A percentile compares a stretch with the other conserved stretches of the same genome.
Evolutionary conservation across 208 protist species (phyloP).

Genomic region (Kentomonas sorsogonicus): DNA sequence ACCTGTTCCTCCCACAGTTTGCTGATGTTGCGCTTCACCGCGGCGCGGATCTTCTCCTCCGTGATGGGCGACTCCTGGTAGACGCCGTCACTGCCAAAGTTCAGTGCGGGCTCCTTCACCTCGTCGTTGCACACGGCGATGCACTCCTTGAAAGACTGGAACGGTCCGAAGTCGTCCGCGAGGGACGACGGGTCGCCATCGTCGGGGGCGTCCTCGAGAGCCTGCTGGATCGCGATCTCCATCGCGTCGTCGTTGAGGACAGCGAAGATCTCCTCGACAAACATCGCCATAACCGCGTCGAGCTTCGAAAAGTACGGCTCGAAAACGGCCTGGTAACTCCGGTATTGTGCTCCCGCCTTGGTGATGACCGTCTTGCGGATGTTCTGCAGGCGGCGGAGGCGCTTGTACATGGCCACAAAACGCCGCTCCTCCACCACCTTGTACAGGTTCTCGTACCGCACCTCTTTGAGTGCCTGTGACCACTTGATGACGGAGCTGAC

Average conservation of each 20-base stretch:
- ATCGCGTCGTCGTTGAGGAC: slow-evolving; percentile 62
- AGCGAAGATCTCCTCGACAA: slow-evolving; percentile 59
- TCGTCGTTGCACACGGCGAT: slow-evolving; percentile 62
- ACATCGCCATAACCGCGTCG: slow-evolving; percentile 56
- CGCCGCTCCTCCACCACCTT: slow-evolving; percentile 46
- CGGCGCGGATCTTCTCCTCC: slow-evolving; percentile 35
- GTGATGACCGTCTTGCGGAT: slow-evolving; percentile 72
- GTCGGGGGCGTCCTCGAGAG: slow-evolving; percentile 51
- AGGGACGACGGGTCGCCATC: neutral
- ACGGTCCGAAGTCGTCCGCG: slow-evolving; percentile 18
- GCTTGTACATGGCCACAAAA: slow-evolving; percentile 60
- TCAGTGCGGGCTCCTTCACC: slow-evolving; percentile 40
- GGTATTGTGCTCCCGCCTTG: slow-evolving; percentile 47
- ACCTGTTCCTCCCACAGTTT: slow-evolving; percentile 81
- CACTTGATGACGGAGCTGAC: slow-evolving; percentile 76
- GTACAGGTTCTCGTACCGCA: slow-evolving; percentile 73
- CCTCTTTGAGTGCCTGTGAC: slow-evolving; percentile 72
- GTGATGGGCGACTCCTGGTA: slow-evolving; percentile 59
- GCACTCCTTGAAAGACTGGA: slow-evolving; percentile 68
- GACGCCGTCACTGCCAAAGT: slow-evolving; percentile 44
- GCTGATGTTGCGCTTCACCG: slow-evolving; percentile 47
- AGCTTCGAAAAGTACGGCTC: slow-evolving; percentile 88
- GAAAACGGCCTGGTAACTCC: slow-evolving; percentile 63
- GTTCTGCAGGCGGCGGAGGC: slow-evolving; percentile 51
- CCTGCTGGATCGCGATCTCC: slow-evolving; percentile 68